Evolutionary conservation across 306 rosid species (phyloP).

Genomic region (Corylus avellana): DNA sequence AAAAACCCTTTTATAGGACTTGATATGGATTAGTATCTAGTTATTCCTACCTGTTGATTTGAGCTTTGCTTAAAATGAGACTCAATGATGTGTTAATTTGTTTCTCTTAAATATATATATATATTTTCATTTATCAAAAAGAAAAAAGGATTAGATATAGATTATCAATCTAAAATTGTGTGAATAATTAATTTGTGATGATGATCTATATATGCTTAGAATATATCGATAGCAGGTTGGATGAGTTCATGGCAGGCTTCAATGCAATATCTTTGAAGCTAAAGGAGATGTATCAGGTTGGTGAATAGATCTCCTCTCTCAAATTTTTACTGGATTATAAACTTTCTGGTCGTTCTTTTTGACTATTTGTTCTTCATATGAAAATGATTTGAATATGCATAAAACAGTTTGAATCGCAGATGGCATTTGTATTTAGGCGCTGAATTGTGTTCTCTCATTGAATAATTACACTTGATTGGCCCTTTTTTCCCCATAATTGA

Average conservation of each 20-base stretch:
- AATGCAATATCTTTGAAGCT: conserved; percentile 88
- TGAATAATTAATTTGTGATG: no score
- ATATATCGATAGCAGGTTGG: conserved; percentile 55
- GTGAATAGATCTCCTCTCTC: conserved; percentile 23
- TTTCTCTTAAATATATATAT: no score
- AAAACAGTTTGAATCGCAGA: conserved; percentile 7
- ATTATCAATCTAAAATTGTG: no score
- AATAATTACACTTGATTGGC: background rate
- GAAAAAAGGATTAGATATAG: no score
- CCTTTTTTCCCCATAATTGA: background rate
- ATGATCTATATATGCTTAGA: no score
- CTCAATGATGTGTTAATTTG: no score
- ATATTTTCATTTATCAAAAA: no score
- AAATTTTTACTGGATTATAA: background rate
- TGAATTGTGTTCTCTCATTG: background rate
- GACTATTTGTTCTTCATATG: background rate
- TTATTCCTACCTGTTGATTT: no score
- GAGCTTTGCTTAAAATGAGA: no score
- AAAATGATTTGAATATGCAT: background rate
- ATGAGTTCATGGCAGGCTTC: conserved; percentile 97
- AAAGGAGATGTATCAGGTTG: conserved; percentile 96
- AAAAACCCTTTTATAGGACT: no score
- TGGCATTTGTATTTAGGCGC: background rate
- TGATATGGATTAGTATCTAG: no score
- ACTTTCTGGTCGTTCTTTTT: background rate